Base-by-base conservation (phyloP, 805 yeast species). In the Saccharomycopsis sp. region DNA sequence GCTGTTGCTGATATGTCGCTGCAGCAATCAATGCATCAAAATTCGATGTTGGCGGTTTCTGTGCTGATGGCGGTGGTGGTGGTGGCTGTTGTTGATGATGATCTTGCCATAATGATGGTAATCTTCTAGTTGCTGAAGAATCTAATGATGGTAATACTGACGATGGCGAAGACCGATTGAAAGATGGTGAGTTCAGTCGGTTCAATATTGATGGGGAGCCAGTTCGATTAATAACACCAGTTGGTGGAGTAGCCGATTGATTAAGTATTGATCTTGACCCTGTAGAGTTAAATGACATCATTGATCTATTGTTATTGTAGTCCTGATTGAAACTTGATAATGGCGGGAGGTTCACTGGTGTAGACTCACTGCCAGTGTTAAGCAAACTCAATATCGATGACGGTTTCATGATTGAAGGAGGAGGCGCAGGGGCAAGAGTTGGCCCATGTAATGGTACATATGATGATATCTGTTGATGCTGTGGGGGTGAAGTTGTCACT, bases 341-440 rank as follows among this genome's bases (percentile, higher is more conserved):
- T 5, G 48, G 44, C 7, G 48, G 48, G 2, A 44, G 26, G 21
- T 33, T 40, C n/a, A 44, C 48, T 19, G 43, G 40, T 8, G 47
- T 39, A 24, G 33, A 31, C 34, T 13, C 32, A 9, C 27, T 14
- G 14, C 16, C 19, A 26, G 17, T 43, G 23, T 48, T 48, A 22
- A 48, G 39, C 16, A 48, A 34, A 20, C 38, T 48, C 28, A 45
- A 24, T 16, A 48, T 48, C n/a, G n/a, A n/a, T 19, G 46, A 38
- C 4, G 46, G 44, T 27, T 34, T 39, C 13, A 41, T 32, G 17
- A 41, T 28, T 11, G 24, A 29, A 14, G 16, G 42, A 6, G 41
- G 27, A 4, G 45, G 23, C 8, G 40, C 21, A 14, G 45, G 45
- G 4, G 38, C 26, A 23, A 28, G 41, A 4, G 41, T 22, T 17